These are phyloP conservation scores for Xylariaceae sp. DNA, from an alignment of 2,329 filamentous ascomycete species.

Conservation along the genomic window DNA sequence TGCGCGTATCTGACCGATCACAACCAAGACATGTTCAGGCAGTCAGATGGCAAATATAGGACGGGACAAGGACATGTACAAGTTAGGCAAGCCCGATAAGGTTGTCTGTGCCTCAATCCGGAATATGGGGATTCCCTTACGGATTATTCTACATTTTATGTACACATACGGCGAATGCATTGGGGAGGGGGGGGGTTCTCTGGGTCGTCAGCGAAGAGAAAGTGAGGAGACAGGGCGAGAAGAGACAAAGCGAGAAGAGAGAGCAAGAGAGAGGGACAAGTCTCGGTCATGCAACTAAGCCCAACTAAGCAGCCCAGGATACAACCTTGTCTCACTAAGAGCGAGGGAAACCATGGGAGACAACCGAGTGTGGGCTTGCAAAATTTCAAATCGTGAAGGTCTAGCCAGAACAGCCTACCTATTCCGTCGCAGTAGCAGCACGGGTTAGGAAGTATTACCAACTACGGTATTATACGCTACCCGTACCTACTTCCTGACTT, in stretches of 20 bases:
- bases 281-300: conserved; percentile 15
- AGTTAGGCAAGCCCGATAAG: conserved; percentile 15
- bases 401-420: neutral
- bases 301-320: conserved; percentile 12
- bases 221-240: too few relatives aligned
- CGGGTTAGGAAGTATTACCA: too few relatives aligned
- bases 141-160: neutral
- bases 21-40: neutral
- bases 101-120: neutral
- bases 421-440: neutral
- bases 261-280: neutral
- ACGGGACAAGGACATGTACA: neutral
- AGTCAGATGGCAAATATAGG: conserved; percentile 11
- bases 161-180: conserved; percentile 8
- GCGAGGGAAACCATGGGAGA: neutral
- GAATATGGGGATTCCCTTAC: neutral
- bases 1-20: neutral
- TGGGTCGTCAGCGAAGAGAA: conserved; percentile 13
- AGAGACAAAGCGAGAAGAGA: too few relatives aligned
- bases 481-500: too few relatives aligned
- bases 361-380: neutral
- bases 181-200: neutral
- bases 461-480: too few relatives aligned
- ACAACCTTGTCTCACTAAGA: neutral
- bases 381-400: conserved; percentile 18